Base-by-base conservation (phyloP, 441 rosid species). In the Syzygium malaccense region DNA sequence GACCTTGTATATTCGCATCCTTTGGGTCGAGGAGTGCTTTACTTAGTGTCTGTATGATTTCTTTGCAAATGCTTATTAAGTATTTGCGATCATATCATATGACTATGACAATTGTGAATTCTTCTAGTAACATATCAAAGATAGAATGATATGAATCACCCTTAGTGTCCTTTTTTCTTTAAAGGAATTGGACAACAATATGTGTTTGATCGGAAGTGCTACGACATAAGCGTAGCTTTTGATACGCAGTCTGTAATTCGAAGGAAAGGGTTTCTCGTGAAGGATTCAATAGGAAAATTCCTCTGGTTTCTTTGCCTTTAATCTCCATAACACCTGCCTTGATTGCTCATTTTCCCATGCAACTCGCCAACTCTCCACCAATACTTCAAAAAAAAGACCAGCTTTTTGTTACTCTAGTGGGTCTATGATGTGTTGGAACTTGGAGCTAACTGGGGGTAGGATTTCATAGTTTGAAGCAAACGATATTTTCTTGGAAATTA, bases 321-420 rank as follows among this genome's bases (percentile, higher is more conserved):
- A 48, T 58, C 28, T 86, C 51, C 28, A 14, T 28, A 33, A 10
- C 75, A 17, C 32, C 53, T 80, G 86, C 86, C 58, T 87, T 80
- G 51, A 57, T 23, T 87, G 86, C 89, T 87, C 86, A 87, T 87
- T 87, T 85, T 87, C 80, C 86, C 83, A 45, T 48, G 86, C 62
- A 25, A 7, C 88, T 45, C 25, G 28, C 33, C 41, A 51, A 28
- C 37, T 55, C 25, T 56, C 86, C 33, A 23, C 86, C 86, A 25
- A 32, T 30, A 8, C 57, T 45, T 9, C 49, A 14, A 55, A 37
- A 17, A 75, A 75, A 60, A 60, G 48, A 23, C 83, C 83, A 23
- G 51, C 83, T 75, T 75, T 71, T 75, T 23, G 25, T 75, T 41
- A 12, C 83, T 41, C 83, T 75, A 75, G 83, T 41, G 83, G 83